Conservation (phyloP, 2,329 filamentous ascomycete genomes). For the Gnomoniopsis smithogilvyi region DNA sequence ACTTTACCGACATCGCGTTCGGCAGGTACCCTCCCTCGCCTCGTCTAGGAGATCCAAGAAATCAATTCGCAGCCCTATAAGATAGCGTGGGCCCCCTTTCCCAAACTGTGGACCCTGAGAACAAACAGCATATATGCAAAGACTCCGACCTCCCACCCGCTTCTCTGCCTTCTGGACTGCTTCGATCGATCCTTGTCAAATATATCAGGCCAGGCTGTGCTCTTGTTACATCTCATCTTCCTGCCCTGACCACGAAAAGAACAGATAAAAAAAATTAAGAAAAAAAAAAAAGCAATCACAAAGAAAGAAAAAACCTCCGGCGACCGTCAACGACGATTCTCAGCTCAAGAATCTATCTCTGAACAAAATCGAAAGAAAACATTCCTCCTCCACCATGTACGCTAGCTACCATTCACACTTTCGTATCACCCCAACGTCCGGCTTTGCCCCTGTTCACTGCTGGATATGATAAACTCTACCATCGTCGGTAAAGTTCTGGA, state of each 20-base stretch:
- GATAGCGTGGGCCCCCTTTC: background rate
- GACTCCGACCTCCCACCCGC: background rate
- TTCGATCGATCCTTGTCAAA: background rate
- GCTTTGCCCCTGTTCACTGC: background rate
- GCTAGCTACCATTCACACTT: background rate
- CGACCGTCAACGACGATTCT: too few species aligned
- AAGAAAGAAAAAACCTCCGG: too few species aligned
- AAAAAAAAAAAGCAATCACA: too few species aligned
- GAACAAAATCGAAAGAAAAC: too few species aligned
- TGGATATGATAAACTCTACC: background rate
- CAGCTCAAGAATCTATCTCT: too few species aligned
- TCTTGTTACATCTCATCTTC: background rate
- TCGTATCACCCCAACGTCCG: background rate
- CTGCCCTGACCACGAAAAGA: background rate
- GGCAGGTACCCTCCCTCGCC: background rate
- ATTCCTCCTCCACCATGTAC: too few species aligned
- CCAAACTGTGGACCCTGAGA: background rate
- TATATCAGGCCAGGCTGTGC: constrained; percentile 2
- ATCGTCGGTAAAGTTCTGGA: background rate
- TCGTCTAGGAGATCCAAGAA: background rate
- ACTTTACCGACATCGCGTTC: background rate
- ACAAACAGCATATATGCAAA: constrained; percentile 6
- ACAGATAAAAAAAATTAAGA: too few species aligned
- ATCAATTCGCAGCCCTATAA: constrained; percentile 4
- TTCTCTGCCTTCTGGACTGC: background rate